These are phyloP conservation scores for Echites panduratus DNA, from an alignment of 257 asterid genomes.

Conservation along the genomic window DNA sequence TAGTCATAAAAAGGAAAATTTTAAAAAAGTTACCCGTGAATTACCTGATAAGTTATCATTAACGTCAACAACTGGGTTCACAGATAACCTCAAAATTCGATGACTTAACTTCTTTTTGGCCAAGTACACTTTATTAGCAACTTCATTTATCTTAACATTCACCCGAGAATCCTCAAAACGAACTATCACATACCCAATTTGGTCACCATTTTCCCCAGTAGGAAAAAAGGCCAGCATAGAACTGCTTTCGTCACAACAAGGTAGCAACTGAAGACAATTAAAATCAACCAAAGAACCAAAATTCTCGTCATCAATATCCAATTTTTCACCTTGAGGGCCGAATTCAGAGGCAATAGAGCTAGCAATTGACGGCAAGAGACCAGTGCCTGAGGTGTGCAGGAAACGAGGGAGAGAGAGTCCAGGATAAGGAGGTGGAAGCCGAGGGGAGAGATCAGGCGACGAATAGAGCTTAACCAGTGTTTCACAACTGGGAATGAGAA, in stretches of 20 bases:
- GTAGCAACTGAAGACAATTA: conserved; percentile 55
- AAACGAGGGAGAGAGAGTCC: conserved; percentile 34
- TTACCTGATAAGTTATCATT: conserved; percentile 9
- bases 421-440: conserved; percentile 52
- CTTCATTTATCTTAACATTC: conserved; percentile 19
- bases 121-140: conserved; percentile 14
- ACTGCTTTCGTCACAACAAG: conserved; percentile 20
- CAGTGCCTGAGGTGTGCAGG: conserved; percentile 25
- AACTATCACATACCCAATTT: conserved; percentile 51
- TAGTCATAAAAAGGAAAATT: background rate
- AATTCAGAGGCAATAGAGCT: conserved; percentile 33
- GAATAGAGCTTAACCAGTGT: conserved; percentile 27
- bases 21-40: background rate
- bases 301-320: background rate
- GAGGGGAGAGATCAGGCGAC: conserved; percentile 42
- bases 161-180: conserved; percentile 27
- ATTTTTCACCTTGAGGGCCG: conserved; percentile 24
- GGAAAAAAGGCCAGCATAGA: conserved; percentile 47
- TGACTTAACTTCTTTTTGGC: conserved; percentile 31
- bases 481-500: conserved; percentile 35
- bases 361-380: conserved; percentile 26
- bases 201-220: conserved; percentile 55
- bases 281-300: conserved; percentile 35
- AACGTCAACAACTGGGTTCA: conserved; percentile 27
- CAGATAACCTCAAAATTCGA: conserved; percentile 40